A percentile compares a stretch with the other conserved stretches of the same genome.
Evolutionary conservation across 306 rosid genomes (phyloP).

Genomic region (Ceratonia siliqua): DNA sequence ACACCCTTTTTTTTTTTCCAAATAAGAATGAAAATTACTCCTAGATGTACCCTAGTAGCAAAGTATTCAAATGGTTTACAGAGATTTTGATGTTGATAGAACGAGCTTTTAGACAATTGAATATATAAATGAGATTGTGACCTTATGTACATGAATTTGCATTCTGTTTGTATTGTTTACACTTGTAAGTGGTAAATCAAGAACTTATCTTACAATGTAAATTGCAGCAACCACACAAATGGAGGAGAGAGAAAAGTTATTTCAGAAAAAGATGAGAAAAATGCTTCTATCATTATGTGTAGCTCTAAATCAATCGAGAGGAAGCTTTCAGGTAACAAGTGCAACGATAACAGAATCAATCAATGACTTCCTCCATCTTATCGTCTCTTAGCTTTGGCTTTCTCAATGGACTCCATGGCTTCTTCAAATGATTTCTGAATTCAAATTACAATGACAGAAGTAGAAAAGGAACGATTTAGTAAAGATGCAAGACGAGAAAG

Average conservation of each 20-base stretch:
- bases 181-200: too few relatives aligned
- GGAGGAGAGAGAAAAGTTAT: background rate
- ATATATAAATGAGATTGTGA: background rate
- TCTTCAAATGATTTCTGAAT: constrained; percentile 87
- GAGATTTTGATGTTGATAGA: too few relatives aligned
- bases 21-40: too few relatives aligned
- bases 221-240: background rate
- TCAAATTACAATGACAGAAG: constrained; percentile 15
- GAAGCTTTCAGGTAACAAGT: constrained; percentile 27
- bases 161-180: too few relatives aligned
- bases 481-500: background rate
- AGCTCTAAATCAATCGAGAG: background rate
- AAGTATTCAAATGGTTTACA: too few relatives aligned
- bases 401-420: constrained; percentile 66
- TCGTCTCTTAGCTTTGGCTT: constrained; percentile 51
- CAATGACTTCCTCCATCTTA: constrained; percentile 35
- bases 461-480: constrained; percentile 1
- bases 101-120: too few relatives aligned
- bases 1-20: too few relatives aligned
- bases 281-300: background rate
- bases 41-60: too few relatives aligned
- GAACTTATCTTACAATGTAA: background rate
- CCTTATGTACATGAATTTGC: background rate
- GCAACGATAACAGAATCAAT: constrained; percentile 20
- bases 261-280: background rate